Percentiles rank a stretch among this genome's conserved stretches.
Conservation (phyloP, 2,329 filamentous ascomycete genomes). For the Stenocarpella maydis region DNA sequence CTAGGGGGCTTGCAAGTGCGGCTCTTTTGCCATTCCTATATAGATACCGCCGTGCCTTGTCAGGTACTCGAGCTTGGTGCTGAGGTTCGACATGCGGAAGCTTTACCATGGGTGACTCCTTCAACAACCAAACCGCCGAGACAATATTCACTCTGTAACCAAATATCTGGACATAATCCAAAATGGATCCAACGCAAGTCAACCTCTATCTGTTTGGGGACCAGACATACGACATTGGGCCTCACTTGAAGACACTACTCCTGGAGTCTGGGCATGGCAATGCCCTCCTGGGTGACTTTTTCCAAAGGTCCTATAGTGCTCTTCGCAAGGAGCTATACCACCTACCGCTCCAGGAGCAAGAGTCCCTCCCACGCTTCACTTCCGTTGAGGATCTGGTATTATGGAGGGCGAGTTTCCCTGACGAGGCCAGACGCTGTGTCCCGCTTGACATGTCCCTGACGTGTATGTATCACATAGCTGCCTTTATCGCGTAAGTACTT, state of each 20-base stretch:
- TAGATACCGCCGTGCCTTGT: neutral
- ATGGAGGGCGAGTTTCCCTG: slow-evolving; percentile 34
- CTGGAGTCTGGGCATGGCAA: slow-evolving; percentile 27
- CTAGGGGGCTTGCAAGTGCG: neutral
- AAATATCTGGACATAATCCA: neutral
- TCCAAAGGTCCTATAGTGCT: neutral
- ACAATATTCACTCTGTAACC: neutral
- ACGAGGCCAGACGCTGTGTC: slow-evolving; percentile 33
- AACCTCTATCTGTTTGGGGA: slow-evolving; percentile 38
- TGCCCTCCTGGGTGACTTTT: slow-evolving; percentile 31
- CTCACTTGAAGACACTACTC: slow-evolving; percentile 34
- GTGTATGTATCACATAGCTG: slow-evolving; percentile 21
- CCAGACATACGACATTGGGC: slow-evolving; percentile 37
- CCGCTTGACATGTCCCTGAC: slow-evolving; percentile 39
- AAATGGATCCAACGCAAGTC: slow-evolving; percentile 1
- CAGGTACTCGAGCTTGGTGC: neutral
- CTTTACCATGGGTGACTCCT: neutral
- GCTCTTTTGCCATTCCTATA: neutral
- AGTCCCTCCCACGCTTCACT: slow-evolving; percentile 38
- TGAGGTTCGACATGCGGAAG: neutral
- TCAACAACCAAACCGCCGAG: neutral
- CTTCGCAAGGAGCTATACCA: slow-evolving; percentile 22
- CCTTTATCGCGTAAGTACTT: slow-evolving; percentile 3
- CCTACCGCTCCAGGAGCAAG: slow-evolving; percentile 33
- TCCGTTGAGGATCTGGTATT: slow-evolving; percentile 38